Percentiles rank a stretch among this genome's conserved stretches.
Evolutionary conservation across 495 filamentous ascomycete species (phyloP).

Genomic region (Clohesyomyces aquaticus): DNA sequence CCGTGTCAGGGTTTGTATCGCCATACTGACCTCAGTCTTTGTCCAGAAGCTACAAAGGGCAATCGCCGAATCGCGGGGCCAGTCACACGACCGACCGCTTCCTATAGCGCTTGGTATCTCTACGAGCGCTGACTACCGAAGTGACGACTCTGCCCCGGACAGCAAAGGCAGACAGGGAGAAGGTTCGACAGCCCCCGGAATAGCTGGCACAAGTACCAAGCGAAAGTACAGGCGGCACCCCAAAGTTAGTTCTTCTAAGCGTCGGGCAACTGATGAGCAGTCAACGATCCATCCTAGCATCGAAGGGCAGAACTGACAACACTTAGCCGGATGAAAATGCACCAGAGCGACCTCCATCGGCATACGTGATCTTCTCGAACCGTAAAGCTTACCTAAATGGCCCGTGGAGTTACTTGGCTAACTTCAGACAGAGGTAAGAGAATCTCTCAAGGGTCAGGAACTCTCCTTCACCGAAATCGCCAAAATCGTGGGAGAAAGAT

Average conservation of each 20-base stretch:
- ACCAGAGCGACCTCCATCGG: slow-evolving; percentile 74
- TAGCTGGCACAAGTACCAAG: slow-evolving; percentile 55
- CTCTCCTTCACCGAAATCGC: slow-evolving; percentile 81
- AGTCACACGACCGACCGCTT: slow-evolving; percentile 25
- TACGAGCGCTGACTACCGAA: slow-evolving; percentile 39
- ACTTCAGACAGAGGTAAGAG: slow-evolving; percentile 63
- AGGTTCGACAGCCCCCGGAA: slow-evolving; percentile 8
- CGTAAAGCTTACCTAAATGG: slow-evolving; percentile 54
- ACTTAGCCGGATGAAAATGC: slow-evolving; percentile 72
- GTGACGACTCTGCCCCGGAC: slow-evolving; percentile 43
- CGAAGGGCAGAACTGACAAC: slow-evolving; percentile 25
- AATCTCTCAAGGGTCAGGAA: slow-evolving; percentile 71
- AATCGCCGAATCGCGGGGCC: slow-evolving; percentile 40
- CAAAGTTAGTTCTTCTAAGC: slow-evolving; percentile 58
- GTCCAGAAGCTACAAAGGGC: slow-evolving; percentile 46
- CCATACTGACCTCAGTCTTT: slow-evolving; percentile 2
- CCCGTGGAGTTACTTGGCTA: not conserved
- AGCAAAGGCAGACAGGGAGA: slow-evolving; percentile 29
- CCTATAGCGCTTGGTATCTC: slow-evolving; percentile 17
- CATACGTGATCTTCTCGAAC: slow-evolving; percentile 84
- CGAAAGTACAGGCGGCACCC: slow-evolving; percentile 79
- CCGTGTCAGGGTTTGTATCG: no score
- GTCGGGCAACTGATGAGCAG: not conserved
- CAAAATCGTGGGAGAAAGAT: slow-evolving; percentile 77
- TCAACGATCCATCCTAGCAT: not conserved